A percentile compares a stretch with the other conserved stretches of the same genome.
These are phyloP conservation scores for Dothideomycetidae sp. DNA, from an alignment of 2,329 filamentous ascomycete species.

Conservation along the genomic window DNA sequence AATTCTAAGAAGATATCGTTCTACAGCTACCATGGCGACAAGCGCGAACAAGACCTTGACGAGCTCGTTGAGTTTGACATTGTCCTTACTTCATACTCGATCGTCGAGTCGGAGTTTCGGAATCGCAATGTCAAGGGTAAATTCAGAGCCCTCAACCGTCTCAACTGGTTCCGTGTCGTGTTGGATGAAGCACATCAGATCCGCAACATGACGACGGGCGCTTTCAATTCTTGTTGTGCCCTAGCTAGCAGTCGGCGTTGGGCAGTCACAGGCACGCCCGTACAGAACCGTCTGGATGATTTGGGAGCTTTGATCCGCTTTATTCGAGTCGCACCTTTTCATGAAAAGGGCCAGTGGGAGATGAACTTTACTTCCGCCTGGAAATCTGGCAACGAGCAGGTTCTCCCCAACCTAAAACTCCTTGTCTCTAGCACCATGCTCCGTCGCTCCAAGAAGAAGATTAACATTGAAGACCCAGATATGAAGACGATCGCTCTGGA, in stretches of 20 bases:
- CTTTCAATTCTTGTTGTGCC: conserved; percentile 72
- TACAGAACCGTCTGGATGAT: conserved; percentile 88
- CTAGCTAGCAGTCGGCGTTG: conserved; percentile 71
- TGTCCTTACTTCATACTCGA: conserved; percentile 86
- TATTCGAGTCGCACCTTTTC: conserved; percentile 69
- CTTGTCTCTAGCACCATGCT: conserved; percentile 91
- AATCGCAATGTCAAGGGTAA: conserved; percentile 13
- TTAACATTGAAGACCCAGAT: conserved; percentile 60
- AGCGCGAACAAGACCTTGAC: conserved; percentile 53
- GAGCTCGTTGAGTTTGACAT: conserved; percentile 63
- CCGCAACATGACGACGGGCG: conserved; percentile 64
- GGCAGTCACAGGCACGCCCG: conserved; percentile 94
- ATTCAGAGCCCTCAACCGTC: conserved; percentile 55
- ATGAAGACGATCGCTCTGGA: conserved; percentile 61
- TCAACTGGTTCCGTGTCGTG: conserved; percentile 88
- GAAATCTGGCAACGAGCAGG: conserved; percentile 71
- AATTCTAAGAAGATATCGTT: conserved; percentile 49
- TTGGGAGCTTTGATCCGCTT: conserved; percentile 78
- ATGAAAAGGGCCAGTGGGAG: conserved; percentile 60
- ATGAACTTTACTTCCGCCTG: conserved; percentile 73
- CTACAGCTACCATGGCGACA: conserved; percentile 76
- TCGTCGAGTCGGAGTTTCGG: conserved; percentile 57
- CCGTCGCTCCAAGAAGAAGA: conserved; percentile 79
- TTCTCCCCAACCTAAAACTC: conserved; percentile 70
- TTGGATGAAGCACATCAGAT: conserved; percentile 93